phyloP scores from a whole-genome alignment of 371 early-diverging fungal species.

The Smittium culicis region DNA sequence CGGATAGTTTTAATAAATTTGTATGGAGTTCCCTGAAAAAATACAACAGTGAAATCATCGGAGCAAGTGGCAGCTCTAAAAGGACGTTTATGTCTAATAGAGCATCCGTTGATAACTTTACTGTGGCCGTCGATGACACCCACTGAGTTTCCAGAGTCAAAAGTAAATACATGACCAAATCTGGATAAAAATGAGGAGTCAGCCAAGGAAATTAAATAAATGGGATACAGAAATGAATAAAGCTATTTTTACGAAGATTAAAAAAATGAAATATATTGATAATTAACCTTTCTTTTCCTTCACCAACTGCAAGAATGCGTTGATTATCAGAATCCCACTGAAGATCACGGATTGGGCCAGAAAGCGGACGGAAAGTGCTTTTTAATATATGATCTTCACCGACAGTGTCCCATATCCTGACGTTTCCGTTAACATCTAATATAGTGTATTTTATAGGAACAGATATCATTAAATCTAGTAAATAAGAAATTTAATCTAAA shows the following conservation, averaged over 20 bases:
- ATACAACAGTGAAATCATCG: constrained; percentile 80
- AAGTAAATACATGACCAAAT: constrained; percentile 78
- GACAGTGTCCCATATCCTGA: constrained; percentile 87
- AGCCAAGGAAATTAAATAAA: neutral
- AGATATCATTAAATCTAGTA: neutral
- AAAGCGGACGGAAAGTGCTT: constrained; percentile 52
- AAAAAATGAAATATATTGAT: neutral
- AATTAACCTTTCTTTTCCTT: constrained; percentile 60
- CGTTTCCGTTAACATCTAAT: constrained; percentile 68
- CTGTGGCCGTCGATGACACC: constrained; percentile 86
- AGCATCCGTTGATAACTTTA: constrained; percentile 70
- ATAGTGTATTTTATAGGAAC: neutral
- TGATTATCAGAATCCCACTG: constrained; percentile 92
- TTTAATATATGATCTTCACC: constrained; percentile 76
- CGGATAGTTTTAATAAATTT: constrained; percentile 52
- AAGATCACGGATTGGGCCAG: constrained; percentile 73
- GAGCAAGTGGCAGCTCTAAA: constrained; percentile 84
- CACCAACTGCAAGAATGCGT: constrained; percentile 87
- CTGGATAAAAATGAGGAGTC: no score
- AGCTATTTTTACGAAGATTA: no score
- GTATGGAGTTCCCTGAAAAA: constrained; percentile 86
- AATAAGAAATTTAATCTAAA: constrained; percentile 2
- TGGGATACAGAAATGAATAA: neutral
- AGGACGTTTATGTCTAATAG: constrained; percentile 70
- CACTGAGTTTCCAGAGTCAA: constrained; percentile 77